Evolutionary conservation across 352 stramenopile species (phyloP).

Genomic region (Globisporangium echinulatum): DNA sequence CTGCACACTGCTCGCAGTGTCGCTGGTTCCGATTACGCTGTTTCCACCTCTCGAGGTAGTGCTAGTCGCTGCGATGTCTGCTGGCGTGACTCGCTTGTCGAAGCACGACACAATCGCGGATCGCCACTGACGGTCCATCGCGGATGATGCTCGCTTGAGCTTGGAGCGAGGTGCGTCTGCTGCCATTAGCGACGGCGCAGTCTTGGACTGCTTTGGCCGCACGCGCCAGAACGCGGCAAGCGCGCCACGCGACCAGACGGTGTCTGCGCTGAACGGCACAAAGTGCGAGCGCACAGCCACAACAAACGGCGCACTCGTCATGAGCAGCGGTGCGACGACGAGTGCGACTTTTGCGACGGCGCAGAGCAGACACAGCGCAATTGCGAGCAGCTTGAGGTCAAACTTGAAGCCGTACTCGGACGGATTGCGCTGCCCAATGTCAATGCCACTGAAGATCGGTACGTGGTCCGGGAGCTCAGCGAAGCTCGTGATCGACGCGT

Average conservation of each 20-base stretch:
- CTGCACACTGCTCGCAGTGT: too few relatives aligned
- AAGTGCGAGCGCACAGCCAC: slow-evolving; percentile 12
- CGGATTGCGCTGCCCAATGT: neutral
- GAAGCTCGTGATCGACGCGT: slow-evolving; percentile 4
- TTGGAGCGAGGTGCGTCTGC: neutral
- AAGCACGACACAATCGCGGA: neutral
- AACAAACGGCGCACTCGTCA: neutral
- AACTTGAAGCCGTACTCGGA: slow-evolving; percentile 10
- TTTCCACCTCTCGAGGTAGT: neutral
- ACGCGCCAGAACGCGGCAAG: slow-evolving; percentile 11
- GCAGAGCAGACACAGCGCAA: neutral
- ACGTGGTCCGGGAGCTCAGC: slow-evolving; percentile 1
- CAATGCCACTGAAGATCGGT: neutral
- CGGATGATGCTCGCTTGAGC: too few relatives aligned
- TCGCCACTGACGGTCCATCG: neutral
- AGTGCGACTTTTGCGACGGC: neutral
- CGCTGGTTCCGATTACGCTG: neutral
- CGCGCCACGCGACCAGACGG: slow-evolving; percentile 12
- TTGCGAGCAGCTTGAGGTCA: slow-evolving; percentile 11
- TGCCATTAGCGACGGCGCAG: neutral
- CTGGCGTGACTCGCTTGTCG: neutral
- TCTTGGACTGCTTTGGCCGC: neutral
- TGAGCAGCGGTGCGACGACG: neutral
- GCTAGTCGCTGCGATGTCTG: neutral
- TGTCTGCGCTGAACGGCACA: slow-evolving; percentile 18